Evolutionary conservation across 163 green algal species (phyloP).

Genomic region (Volvox carteri): DNA sequence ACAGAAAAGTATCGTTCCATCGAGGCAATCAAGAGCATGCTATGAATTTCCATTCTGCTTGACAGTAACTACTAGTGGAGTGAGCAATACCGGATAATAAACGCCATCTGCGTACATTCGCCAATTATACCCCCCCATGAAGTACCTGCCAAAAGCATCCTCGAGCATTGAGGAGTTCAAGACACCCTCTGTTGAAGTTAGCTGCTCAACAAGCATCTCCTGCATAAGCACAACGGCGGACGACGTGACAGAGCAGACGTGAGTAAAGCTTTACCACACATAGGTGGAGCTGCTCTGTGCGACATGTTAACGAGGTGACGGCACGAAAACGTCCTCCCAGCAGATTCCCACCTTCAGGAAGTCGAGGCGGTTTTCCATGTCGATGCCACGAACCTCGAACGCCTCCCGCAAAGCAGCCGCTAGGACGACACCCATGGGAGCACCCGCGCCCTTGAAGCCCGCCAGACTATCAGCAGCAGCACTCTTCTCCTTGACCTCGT

Average conservation of each 20-base stretch:
- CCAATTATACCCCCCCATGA: no score
- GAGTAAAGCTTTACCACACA: no score
- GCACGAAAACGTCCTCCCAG: no score
- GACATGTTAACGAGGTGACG: no score
- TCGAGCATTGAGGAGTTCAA: slow-evolving; percentile 46
- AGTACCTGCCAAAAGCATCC: slow-evolving; percentile 36
- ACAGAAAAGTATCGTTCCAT: no score
- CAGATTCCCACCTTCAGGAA: slow-evolving; percentile 54
- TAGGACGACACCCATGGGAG: slow-evolving; percentile 34
- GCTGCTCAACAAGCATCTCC: slow-evolving; percentile 52
- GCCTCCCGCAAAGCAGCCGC: slow-evolving; percentile 41
- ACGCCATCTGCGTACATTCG: no score
- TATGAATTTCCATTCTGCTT: no score
- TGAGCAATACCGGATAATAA: no score
- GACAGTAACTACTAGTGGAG: no score
- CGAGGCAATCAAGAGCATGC: no score
- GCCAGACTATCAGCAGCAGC: not conserved
- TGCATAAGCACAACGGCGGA: not conserved
- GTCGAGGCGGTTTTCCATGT: slow-evolving; percentile 24
- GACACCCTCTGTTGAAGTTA: slow-evolving; percentile 6
- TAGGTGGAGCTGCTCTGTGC: no score
- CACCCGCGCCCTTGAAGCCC: not conserved
- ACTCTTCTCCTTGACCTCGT: slow-evolving; percentile 36
- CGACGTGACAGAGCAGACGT: no score
- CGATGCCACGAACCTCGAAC: slow-evolving; percentile 52